Evolutionary conservation across 306 rosid species (phyloP), one percentile per base, ranked within the genome.

Genomic region (apple (Malus domestica)): DNA sequence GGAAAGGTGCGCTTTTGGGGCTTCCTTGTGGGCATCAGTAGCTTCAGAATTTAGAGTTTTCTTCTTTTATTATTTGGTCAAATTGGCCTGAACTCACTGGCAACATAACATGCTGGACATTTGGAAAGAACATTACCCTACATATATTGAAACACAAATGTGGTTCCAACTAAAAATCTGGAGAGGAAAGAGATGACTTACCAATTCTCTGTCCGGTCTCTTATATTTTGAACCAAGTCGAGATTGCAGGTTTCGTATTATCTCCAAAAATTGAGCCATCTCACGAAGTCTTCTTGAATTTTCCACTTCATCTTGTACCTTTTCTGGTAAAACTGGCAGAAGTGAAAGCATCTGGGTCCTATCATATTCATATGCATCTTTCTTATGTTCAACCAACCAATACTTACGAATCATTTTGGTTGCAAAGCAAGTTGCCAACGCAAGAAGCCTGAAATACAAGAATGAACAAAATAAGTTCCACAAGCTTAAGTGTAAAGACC

Each of bases 211-310:
- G 79, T 85, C 76, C 51, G 85, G 97, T 89, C 86, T 91, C 85
- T 84, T 93, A 73, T 89, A 87, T 81, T 80, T 89, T 70, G 93
- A 83, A 82, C 78, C 86, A 77, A 90, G 95, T 78, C 85, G 88
- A 79, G 82, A 75, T 79, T 89, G 97, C 79, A 94, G 89, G 82
- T 89, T 92, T 75, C 98, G 89, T 68, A 90, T 89, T 76, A 87
- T 90, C 90, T 90, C 98, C 94, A 94, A 86, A 83, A 91, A 92
- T 78, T 80, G 91, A 80, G 98, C 90, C 94, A 94, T 90, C 87
- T 94, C 96, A 81, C 72, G 69, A 49, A 94, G 95, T 80, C 89
- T 89, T 85, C 61, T 91, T 77, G 89, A 67, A 83, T 77, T 76
- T 75, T 70, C 89, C 80, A 84, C 82, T 78, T 86, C 89, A 35